Base-by-base conservation (phyloP, 345 rosid species). In the Rhizophora apiculata region DNA sequence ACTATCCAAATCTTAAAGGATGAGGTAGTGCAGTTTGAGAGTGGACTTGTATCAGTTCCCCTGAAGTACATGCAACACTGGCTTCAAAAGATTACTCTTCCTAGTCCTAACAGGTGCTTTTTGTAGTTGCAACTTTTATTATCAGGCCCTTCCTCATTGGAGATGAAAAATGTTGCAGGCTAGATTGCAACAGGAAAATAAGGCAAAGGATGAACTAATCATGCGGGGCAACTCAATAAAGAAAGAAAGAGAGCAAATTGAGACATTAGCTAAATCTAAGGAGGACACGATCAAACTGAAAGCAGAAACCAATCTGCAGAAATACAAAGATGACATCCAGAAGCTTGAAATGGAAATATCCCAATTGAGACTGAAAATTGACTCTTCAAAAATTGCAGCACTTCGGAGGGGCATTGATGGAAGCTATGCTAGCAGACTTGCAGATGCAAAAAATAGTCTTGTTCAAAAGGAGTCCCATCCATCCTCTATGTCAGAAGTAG, bases 131-230 rank as follows among this genome's bases (percentile, higher is more conserved):
- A 65, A 58, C 54, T 77, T 73, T 29, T 65, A 59, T 68, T 64
- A 59, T 55, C 49, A 64, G 61, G 60, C 27, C 30, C 31, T 74
- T 73, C 72, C 80, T 78, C 73, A 77, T 46, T 75, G 73, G 72
- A 77, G 21, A 27, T 56, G 72, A 55, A 70, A 72, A 76, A 71
- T 63, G 68, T 82, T 74, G 70, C 91, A 93, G 98, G 96, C 88
- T 84, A 84, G 86, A 70, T 84, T 93, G 96, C 79, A 73, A 65
- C 92, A 83, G 76, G 96, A 90, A 76, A 81, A 76, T 81, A 84
- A 82, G 83, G 86, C 77, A 60, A 86, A 77, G 71, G 83, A 83
- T 70, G 90, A 80, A 74, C 70, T 85, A 32, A 70, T 83, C 60
- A 51, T 39, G 63, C 87, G 80, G 79, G 81, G 79, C 29, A 67